A percentile compares a stretch with the other conserved stretches of the same genome.
Evolutionary conservation across 2,329 filamentous ascomycete species (phyloP).

Genomic region (Monosporascus sp.): DNA sequence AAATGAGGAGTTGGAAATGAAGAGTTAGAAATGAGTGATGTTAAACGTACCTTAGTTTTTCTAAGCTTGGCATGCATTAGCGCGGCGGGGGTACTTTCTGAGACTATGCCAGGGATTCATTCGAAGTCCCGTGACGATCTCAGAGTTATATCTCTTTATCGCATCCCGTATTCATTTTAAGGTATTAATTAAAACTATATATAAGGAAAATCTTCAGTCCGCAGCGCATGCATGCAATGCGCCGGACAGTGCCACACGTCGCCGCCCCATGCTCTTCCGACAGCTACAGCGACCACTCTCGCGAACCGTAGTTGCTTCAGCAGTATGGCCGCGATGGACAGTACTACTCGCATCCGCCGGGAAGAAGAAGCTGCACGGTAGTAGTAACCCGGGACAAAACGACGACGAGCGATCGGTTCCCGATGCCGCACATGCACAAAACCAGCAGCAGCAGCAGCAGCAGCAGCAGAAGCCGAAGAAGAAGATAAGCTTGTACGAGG

Average conservation of each 20-base stretch:
- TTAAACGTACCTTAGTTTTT: too few species aligned
- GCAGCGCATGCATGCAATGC: constrained; percentile 15
- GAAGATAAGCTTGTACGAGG: constrained; percentile 32
- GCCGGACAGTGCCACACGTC: constrained; percentile 15
- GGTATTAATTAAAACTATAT: background rate
- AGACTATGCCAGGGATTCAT: too few species aligned
- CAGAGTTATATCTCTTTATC: too few species aligned
- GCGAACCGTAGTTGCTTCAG: constrained; percentile 23
- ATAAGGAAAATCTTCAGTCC: background rate
- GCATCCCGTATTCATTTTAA: too few species aligned
- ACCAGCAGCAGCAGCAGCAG: constrained; percentile 3
- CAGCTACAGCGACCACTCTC: constrained; percentile 25
- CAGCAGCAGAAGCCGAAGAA: constrained; percentile 1
- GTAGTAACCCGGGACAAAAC: constrained; percentile 3
- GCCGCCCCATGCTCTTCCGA: constrained; percentile 28
- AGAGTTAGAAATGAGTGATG: too few species aligned
- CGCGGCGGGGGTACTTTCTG: too few species aligned
- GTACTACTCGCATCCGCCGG: background rate
- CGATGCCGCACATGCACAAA: constrained; percentile 1
- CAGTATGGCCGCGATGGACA: constrained; percentile 19
- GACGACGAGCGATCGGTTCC: background rate
- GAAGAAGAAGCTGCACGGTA: constrained; percentile 12
- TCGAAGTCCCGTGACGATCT: too few species aligned
- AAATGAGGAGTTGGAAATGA: too few species aligned
- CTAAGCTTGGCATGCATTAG: too few species aligned